Evolutionary conservation across 768 basidiomycete species (phyloP), one percentile per base, ranked within the genome.

Genomic region (Aureoboletus auriporus): DNA sequence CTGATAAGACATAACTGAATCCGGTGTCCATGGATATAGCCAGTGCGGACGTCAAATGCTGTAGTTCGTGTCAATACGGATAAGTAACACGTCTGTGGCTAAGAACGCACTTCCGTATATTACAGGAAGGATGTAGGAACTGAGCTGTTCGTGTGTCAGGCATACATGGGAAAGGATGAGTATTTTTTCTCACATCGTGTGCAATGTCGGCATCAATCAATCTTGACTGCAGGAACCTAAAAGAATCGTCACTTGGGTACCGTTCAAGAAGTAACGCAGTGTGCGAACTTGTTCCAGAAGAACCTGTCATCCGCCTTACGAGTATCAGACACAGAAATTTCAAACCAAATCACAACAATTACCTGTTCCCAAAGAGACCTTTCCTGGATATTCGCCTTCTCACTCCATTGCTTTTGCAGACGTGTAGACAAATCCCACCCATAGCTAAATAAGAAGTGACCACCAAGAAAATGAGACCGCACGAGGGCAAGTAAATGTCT

Each of bases 391-490:
- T 70, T 61, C 40, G 82, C 76, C 42, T 74, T 73, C 9, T 73
- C 69, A 31, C 75, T 71, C 76, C 83, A 84, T 64, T 97, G 95
- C 33, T 77, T 74, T 75, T 99, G 93, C 49, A 98, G 68, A 39
- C 89, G 75, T 47, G 86, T 80, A 11, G 96, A 95, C 55, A 99
- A 64, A 66, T 98, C 93, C 78, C 83, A 94, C 2, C 76, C 81
- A 66, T 97, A 96, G 53, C 89, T 89, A 70, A 93, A 96, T 62
- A 93, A 76, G 63, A 98, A 90, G 44, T 75, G 75, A n/a, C 91
- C 90, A 14, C 78, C 72, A 45, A 76, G 73, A 16, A 98, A 71
- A 65, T 98, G 95, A 31, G 86, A 84, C 52, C 86, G 84, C 47
- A 97, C 82, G 28, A 98, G 84, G 4, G 83, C 84, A 35, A 97